Evolutionary conservation across 2,329 filamentous ascomycete species (phyloP).

Genomic region (Microdochium bolleyi): DNA sequence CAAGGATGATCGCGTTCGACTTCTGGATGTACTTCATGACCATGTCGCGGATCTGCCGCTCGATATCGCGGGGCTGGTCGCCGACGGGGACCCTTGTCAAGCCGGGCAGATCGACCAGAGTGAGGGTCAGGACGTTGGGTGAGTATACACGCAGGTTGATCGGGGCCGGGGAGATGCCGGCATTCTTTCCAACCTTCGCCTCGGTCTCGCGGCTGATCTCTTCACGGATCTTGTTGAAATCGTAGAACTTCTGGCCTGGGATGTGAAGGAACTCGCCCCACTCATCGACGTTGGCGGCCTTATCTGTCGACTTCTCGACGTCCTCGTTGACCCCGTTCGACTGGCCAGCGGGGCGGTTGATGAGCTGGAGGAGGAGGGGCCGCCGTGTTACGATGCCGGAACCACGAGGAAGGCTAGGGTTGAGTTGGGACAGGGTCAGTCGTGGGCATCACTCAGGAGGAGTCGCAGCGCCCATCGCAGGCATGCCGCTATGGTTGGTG

Average conservation of each 20-base stretch:
- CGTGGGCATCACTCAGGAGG: conserved; percentile 5
- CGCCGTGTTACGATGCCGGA: conserved; percentile 95
- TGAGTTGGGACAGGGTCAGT: conserved; percentile 13
- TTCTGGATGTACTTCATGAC: conserved; percentile 98
- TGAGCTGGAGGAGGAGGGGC: conserved; percentile 93
- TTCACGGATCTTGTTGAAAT: conserved; percentile 97
- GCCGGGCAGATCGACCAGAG: conserved; percentile 91
- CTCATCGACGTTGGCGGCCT: conserved; percentile 85
- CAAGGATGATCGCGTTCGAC: conserved; percentile 94
- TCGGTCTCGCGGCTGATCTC: conserved; percentile 97
- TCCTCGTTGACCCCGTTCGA: conserved; percentile 67
- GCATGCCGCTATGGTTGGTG: conserved; percentile 6
- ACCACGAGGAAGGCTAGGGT: conserved; percentile 78
- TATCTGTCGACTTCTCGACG: conserved; percentile 62
- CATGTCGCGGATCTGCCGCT: conserved; percentile 95
- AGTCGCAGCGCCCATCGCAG: conserved; percentile 3
- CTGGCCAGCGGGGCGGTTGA: conserved; percentile 71
- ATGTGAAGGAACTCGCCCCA: conserved; percentile 99
- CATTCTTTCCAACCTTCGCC: conserved; percentile 91
- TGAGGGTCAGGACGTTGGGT: conserved; percentile 93
- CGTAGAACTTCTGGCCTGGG: conserved; percentile 92
- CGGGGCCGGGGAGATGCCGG: conserved; percentile 89
- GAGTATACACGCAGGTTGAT: conserved; percentile 99
- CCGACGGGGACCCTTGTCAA: conserved; percentile 95
- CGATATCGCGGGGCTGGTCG: conserved; percentile 93